A percentile compares a stretch with the other conserved stretches of the same genome.
Evolutionary conservation across 805 yeast species (phyloP).

Genomic region (Myxozyma kluyveri): DNA sequence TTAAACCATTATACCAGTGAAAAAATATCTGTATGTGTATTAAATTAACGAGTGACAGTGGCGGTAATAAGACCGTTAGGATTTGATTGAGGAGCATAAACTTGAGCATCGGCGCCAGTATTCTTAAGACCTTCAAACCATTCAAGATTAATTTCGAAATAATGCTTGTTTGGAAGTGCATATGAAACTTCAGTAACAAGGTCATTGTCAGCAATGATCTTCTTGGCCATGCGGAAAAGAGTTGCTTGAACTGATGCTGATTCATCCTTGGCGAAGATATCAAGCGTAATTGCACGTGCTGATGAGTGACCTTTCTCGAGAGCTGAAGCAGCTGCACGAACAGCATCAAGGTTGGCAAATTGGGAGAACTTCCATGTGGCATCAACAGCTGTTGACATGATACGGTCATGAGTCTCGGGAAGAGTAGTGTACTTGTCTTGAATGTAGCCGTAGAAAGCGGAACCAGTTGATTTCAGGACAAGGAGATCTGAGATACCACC

Average conservation of each 20-base stretch:
- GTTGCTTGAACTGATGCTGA: slow-evolving; percentile 96
- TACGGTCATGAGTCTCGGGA: slow-evolving; percentile 77
- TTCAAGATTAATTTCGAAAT: slow-evolving; percentile 70
- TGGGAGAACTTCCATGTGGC: slow-evolving; percentile 34
- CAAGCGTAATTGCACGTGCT: slow-evolving; percentile 69
- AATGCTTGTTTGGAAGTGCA: slow-evolving; percentile 87
- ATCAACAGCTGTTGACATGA: slow-evolving; percentile 78
- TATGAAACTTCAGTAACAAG: slow-evolving; percentile 65
- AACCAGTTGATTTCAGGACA: slow-evolving; percentile 85
- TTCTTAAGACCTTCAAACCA: slow-evolving; percentile 80
- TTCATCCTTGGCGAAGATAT: slow-evolving; percentile 76
- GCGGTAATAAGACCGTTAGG: slow-evolving; percentile 91
- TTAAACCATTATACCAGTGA: background rate
- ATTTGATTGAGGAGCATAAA: slow-evolving; percentile 83
- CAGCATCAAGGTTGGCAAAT: slow-evolving; percentile 41
- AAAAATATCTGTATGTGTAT: background rate
- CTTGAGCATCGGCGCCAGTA: slow-evolving; percentile 59
- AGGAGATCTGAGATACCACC: slow-evolving; percentile 45
- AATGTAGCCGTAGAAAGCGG: slow-evolving; percentile 87
- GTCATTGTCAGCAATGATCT: slow-evolving; percentile 59
- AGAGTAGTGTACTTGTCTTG: slow-evolving; percentile 86
- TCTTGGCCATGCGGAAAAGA: slow-evolving; percentile 86
- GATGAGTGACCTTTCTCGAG: slow-evolving; percentile 63
- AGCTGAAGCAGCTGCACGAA: slow-evolving; percentile 55
- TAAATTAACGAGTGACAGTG: slow-evolving; percentile 70